Conservation (phyloP, 208 protist genomes). For the Trypanosoma theileri region DNA sequence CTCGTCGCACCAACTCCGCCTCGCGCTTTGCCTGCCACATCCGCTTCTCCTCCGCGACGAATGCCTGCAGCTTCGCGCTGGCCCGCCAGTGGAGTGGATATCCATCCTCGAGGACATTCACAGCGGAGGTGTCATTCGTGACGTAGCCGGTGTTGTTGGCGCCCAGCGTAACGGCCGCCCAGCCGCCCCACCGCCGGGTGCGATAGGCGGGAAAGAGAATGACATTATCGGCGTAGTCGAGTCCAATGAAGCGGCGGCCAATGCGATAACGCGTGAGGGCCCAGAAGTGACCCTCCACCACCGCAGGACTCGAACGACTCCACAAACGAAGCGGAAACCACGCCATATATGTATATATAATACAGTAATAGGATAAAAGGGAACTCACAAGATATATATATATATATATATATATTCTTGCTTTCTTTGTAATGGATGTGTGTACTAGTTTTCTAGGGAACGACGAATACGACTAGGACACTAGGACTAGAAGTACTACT, state of each 20-base stretch:
- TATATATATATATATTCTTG: too few species aligned
- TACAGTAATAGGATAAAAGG: not conserved
- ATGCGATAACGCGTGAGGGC: constrained; percentile 87
- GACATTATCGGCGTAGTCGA: constrained; percentile 87
- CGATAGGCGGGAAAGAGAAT: constrained; percentile 84
- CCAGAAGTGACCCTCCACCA: constrained; percentile 86
- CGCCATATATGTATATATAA: constrained; percentile 25
- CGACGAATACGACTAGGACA: too few species aligned
- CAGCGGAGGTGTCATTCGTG: constrained; percentile 58
- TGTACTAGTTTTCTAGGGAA: too few species aligned
- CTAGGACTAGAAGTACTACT: too few species aligned
- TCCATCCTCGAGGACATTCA: constrained; percentile 88
- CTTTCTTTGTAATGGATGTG: too few species aligned
- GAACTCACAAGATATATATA: too few species aligned
- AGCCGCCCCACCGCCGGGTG: constrained; percentile 76
- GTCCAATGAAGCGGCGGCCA: constrained; percentile 61
- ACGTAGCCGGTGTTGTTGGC: constrained; percentile 48
- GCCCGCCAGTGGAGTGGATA: constrained; percentile 88
- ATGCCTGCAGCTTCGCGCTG: constrained; percentile 66
- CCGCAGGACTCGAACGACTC: constrained; percentile 36
- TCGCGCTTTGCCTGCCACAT: constrained; percentile 45
- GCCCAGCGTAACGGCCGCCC: constrained; percentile 80
- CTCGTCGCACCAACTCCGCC: constrained; percentile 25
- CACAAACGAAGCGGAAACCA: constrained; percentile 31
- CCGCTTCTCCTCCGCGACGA: constrained; percentile 55